A percentile compares a stretch with the other conserved stretches of the same genome.
These are phyloP conservation scores for Geosiphon pyriformis DNA, from an alignment of 192 early-diverging fungal species.

Conservation along the genomic window DNA sequence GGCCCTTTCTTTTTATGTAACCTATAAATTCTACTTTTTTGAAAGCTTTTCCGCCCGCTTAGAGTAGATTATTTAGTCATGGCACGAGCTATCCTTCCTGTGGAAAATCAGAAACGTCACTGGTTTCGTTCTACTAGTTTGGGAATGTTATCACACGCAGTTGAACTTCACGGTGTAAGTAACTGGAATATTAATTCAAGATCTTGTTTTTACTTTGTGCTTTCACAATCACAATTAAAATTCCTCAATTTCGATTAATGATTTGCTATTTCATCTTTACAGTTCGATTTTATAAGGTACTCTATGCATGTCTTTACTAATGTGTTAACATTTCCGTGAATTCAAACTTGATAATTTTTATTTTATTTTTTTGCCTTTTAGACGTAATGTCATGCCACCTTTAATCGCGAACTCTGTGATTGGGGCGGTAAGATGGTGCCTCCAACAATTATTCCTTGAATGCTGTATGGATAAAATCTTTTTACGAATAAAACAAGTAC, in stretches of 20 bases:
- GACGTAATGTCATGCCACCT: slow-evolving; percentile 66
- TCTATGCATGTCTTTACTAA: too few relatives aligned
- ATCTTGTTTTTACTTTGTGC: too few relatives aligned
- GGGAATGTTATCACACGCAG: slow-evolving; percentile 66
- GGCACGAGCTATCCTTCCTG: slow-evolving; percentile 56
- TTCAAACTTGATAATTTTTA: neutral
- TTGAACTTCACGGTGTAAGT: slow-evolving; percentile 55
- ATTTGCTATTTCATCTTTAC: too few relatives aligned
- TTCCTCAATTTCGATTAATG: too few relatives aligned
- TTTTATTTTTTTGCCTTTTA: slow-evolving; percentile 43
- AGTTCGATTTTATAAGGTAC: too few relatives aligned
- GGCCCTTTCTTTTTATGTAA: neutral
- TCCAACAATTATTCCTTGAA: too few relatives aligned
- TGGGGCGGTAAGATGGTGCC: too few relatives aligned
- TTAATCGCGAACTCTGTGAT: slow-evolving; percentile 69
- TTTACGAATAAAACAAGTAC: too few relatives aligned
- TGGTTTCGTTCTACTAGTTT: slow-evolving; percentile 62
- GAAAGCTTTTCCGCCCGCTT: slow-evolving; percentile 66
- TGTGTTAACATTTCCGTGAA: too few relatives aligned
- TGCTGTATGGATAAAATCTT: too few relatives aligned
- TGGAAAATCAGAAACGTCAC: slow-evolving; percentile 25
- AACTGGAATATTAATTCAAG: too few relatives aligned
- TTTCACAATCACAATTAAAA: too few relatives aligned
- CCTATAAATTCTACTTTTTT: neutral
- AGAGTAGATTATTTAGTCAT: slow-evolving; percentile 76